Base-by-base conservation (phyloP, 176 grass and related monocot species). In the Ensete glaucum region DNA sequence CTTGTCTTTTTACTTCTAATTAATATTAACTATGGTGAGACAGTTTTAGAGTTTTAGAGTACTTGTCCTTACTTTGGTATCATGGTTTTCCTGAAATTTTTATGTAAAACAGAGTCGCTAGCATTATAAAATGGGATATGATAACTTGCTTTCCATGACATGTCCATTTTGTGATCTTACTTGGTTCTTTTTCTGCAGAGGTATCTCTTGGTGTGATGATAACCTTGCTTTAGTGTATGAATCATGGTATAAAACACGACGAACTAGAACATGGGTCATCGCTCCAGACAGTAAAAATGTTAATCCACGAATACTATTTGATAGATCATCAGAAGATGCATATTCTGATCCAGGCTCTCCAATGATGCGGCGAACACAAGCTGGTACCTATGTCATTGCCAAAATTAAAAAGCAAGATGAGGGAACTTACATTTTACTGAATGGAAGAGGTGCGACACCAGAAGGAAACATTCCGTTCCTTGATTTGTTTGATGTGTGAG, bases 301-400 rank as follows among this genome's bases (percentile, higher is more conserved):
- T 73, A 89, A 52, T 65, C 88, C 96, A 80, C 66, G 74, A 22
- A 83, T 99, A 82, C 85, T 99, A 74, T 99, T 99, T 73, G 91
- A 99, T 77, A 88, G 96, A 74, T 99, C 91, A 53, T 99, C 91
- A 60, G 96, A 99, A 89, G 96, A 99, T 83, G 96, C 85, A 52
- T 99, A 99, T 81, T 95, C 96, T 24, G 91, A 99, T 87, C 96
- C 96, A 74, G 96, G 96, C 16, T 99, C 91, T 34, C 91, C 96
- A 86, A 95, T 99, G 96, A 73, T 95, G 83, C 81, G 86, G 57
- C 94, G 96, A 89, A 99, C 91, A 79, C 73, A 76, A 15, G 82
- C 87, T 73, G 91, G 88, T 73, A 95, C 91, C 16, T 99, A 95
- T 89, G 88, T 99, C 74, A 95, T 99, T 77, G 96, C 91, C 53